A percentile compares a stretch with the other conserved stretches of the same genome.
phyloP scores from a whole-genome alignment of 768 basidiomycete genomes.

The Strobilomyces echinocephalus region DNA sequence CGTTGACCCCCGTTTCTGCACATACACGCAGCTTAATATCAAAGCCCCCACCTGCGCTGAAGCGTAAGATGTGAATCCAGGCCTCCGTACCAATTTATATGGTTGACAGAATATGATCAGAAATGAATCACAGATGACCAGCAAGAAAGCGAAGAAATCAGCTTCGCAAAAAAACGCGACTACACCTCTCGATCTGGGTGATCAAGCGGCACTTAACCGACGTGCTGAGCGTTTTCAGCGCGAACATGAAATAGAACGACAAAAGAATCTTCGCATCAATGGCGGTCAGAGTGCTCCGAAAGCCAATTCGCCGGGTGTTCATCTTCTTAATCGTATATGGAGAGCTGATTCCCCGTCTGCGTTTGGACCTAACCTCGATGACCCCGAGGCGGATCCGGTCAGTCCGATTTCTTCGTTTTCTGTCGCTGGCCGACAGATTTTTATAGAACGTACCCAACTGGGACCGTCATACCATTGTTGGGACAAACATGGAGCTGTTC shows the following conservation, averaged over 20 bases:
- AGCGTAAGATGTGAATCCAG: slow-evolving; percentile 63
- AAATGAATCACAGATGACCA: slow-evolving; percentile 39
- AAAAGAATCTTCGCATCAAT: slow-evolving; percentile 41
- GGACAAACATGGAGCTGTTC: slow-evolving; percentile 83
- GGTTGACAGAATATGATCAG: slow-evolving; percentile 25
- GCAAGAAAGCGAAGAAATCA: slow-evolving; percentile 59
- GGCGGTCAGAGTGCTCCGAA: slow-evolving; percentile 34
- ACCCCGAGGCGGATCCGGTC: slow-evolving; percentile 71
- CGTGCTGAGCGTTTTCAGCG: slow-evolving; percentile 88
- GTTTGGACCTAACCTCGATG: slow-evolving; percentile 46
- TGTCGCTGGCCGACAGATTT: slow-evolving; percentile 6
- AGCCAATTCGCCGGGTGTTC: slow-evolving; percentile 46
- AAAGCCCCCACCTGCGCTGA: slow-evolving; percentile 53
- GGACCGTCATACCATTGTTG: slow-evolving; percentile 95
- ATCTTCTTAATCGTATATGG: slow-evolving; percentile 46
- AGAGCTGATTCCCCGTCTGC: slow-evolving; percentile 47
- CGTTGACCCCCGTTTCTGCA: slow-evolving; percentile 16
- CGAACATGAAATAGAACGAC: slow-evolving; percentile 82
- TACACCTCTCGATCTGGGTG: slow-evolving; percentile 48
- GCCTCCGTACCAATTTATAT: background rate
- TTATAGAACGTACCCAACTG: slow-evolving; percentile 90
- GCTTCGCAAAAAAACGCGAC: slow-evolving; percentile 38
- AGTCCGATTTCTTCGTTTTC: slow-evolving; percentile 22
- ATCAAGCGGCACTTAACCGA: slow-evolving; percentile 64
- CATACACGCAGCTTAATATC: slow-evolving; percentile 48